These are phyloP conservation scores for Microthlaspi erraticum DNA, from an alignment of 345 rosid genomes.

Conservation along the genomic window DNA sequence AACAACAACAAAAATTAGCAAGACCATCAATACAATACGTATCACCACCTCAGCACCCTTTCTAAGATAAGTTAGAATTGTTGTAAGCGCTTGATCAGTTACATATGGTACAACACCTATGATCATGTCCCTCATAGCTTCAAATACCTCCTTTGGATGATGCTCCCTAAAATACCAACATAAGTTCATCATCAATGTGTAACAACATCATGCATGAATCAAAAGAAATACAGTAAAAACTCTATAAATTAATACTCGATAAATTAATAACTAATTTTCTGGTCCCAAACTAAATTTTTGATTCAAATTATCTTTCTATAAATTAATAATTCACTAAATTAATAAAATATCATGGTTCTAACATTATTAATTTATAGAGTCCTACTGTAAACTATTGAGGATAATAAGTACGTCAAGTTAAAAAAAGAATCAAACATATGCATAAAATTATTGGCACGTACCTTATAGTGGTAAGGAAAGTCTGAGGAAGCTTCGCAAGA, in stretches of 20 bases:
- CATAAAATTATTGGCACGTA: conserved; percentile 34
- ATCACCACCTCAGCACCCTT: conserved; percentile 77
- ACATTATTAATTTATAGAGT: too few species aligned
- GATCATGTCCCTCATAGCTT: conserved; percentile 91
- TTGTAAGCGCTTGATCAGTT: conserved; percentile 66
- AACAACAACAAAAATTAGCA: too few species aligned
- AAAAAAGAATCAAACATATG: not conserved
- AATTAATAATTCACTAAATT: too few species aligned
- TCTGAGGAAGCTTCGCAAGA: conserved; percentile 81
- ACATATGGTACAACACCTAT: conserved; percentile 79
- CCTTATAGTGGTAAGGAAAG: conserved; percentile 82
- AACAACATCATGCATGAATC: conserved; percentile 5
- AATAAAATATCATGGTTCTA: too few species aligned
- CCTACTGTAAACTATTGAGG: not conserved
- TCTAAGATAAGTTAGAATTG: conserved; percentile 61
- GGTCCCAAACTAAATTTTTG: too few species aligned
- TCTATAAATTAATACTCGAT: too few species aligned
- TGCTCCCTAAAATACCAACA: conserved; percentile 61
- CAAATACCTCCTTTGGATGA: conserved; percentile 70
- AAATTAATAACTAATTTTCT: too few species aligned
- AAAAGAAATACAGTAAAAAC: not conserved
- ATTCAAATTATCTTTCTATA: too few species aligned
- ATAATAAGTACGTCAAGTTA: not conserved
- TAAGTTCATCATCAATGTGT: conserved; percentile 17
- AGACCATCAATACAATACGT: conserved; percentile 10